Conservation (phyloP, 345 rosid species). For the Capsella bursapastoris region DNA sequence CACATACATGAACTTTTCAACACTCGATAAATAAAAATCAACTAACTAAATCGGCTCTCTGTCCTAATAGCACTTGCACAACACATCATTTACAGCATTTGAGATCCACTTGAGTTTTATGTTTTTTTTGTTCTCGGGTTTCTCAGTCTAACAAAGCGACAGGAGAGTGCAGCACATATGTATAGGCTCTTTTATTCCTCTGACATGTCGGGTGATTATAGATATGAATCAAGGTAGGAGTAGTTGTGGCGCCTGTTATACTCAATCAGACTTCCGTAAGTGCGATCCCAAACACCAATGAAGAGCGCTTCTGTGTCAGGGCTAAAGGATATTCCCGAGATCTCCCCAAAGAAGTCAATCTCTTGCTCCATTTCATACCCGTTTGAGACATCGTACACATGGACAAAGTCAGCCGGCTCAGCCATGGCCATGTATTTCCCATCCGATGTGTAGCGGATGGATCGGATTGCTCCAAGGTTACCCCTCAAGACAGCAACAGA, state of each 20-base stretch:
- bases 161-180: slow-evolving; percentile 55
- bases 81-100: slow-evolving; percentile 43
- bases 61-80: slow-evolving; percentile 35
- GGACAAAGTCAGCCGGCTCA: slow-evolving; percentile 88
- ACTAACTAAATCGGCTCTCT: slow-evolving; percentile 35
- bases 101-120: not conserved
- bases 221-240: slow-evolving; percentile 61
- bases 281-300: slow-evolving; percentile 86
- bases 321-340: slow-evolving; percentile 79
- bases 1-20: not conserved
- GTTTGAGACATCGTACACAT: slow-evolving; percentile 60
- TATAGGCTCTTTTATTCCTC: slow-evolving; percentile 40
- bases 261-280: slow-evolving; percentile 85
- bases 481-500: slow-evolving; percentile 74
- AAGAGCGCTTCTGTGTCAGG: slow-evolving; percentile 77
- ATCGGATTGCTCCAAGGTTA: slow-evolving; percentile 76
- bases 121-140: slow-evolving; percentile 7
- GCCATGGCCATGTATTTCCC: slow-evolving; percentile 82
- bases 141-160: slow-evolving; percentile 47
- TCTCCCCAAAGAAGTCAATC: slow-evolving; percentile 83
- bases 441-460: slow-evolving; percentile 73
- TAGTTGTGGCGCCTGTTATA: slow-evolving; percentile 61
- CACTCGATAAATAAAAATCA: slow-evolving; percentile 9
- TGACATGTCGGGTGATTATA: slow-evolving; percentile 41
- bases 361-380: slow-evolving; percentile 77